phyloP scores from a whole-genome alignment of 1,284 basidiomycete genomes.

The Tilletia horrida region DNA sequence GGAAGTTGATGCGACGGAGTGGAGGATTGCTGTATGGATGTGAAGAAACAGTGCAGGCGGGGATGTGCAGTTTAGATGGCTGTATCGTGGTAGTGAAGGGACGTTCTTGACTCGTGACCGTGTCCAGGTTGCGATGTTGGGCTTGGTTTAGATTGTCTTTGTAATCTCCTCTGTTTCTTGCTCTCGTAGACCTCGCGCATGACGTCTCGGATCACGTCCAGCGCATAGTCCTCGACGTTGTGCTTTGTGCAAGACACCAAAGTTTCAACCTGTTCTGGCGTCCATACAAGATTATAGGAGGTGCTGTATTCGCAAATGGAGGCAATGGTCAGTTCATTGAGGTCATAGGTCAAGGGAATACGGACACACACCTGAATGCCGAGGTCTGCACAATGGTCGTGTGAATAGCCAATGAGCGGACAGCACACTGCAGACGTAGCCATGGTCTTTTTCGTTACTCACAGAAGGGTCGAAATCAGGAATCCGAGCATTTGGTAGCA shows the following conservation, averaged over 20 bases:
- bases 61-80: no score
- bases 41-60: no score
- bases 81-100: no score
- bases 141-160: no score
- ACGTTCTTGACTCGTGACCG: no score
- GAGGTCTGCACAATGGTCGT: conserved; percentile 27
- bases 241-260: conserved; percentile 34
- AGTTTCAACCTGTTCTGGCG: conserved; percentile 41
- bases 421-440: no score
- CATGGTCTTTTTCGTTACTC: neutral
- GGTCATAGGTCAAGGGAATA: neutral
- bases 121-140: no score
- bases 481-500: conserved; percentile 40
- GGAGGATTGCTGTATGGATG: no score
- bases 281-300: conserved; percentile 53
- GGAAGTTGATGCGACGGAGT: no score
- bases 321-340: neutral
- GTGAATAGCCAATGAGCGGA: neutral
- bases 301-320: conserved; percentile 28
- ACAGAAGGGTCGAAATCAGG: conserved; percentile 43
- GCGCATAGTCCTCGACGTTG: conserved; percentile 38
- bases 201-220: conserved; percentile 28
- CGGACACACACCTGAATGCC: conserved; percentile 8
- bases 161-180: conserved; percentile 25
- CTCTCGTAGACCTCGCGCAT: conserved; percentile 30